Conservation (phyloP, 306 rosid genomes). For the Corylus americana region DNA sequence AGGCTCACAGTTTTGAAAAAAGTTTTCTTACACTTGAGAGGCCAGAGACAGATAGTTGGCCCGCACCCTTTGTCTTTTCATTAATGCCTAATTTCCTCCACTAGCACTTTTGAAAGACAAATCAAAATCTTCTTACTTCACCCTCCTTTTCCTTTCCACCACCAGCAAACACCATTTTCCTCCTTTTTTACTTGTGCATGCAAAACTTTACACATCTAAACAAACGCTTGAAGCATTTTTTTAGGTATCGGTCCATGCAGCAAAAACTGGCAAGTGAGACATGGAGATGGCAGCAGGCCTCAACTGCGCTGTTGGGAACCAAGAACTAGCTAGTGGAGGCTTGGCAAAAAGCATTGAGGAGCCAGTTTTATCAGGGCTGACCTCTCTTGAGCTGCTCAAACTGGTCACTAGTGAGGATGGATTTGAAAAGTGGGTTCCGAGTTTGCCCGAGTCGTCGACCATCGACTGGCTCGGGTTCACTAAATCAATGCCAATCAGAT, state of each 20-base stretch:
- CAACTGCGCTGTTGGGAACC: slow-evolving; percentile 71
- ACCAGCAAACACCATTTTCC: slow-evolving; percentile 20
- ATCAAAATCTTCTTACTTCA: slow-evolving; percentile 20
- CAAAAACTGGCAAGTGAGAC: slow-evolving; percentile 83
- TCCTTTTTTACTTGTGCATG: slow-evolving; percentile 26
- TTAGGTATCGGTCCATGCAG: slow-evolving; percentile 81
- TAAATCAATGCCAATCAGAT: slow-evolving; percentile 58
- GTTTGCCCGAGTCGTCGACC: slow-evolving; percentile 43
- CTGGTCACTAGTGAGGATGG: slow-evolving; percentile 80
- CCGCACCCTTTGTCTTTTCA: slow-evolving; percentile 40
- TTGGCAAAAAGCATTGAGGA: slow-evolving; percentile 52
- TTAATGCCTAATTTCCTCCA: slow-evolving; percentile 48
- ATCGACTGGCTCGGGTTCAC: slow-evolving; percentile 34
- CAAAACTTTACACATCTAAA: slow-evolving; percentile 33
- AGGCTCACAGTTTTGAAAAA: slow-evolving; percentile 48
- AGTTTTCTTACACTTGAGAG: slow-evolving; percentile 35
- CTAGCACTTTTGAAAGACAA: slow-evolving; percentile 30
- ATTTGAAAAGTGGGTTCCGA: slow-evolving; percentile 64
- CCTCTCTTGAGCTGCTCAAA: slow-evolving; percentile 77
- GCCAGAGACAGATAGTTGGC: slow-evolving; percentile 50
- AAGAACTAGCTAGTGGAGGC: slow-evolving; percentile 53
- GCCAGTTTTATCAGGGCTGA: slow-evolving; percentile 73
- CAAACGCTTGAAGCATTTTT: neutral
- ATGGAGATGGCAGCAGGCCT: slow-evolving; percentile 69
- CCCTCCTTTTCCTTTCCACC: neutral